Conservation (phyloP, 2,329 filamentous ascomycete genomes). For the Karstenula rhodostoma region DNA sequence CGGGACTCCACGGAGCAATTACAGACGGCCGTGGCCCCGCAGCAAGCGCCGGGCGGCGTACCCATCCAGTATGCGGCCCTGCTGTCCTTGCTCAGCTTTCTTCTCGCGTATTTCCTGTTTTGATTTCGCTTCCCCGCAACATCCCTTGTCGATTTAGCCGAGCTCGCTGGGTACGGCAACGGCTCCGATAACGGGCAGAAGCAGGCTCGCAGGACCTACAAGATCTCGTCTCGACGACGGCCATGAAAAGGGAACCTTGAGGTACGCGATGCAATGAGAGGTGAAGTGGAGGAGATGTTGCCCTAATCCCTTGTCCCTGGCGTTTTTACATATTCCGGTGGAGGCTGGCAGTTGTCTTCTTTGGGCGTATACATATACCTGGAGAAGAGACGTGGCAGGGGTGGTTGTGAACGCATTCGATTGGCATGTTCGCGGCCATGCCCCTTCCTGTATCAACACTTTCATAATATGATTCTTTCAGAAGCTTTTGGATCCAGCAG, state of each 20-base stretch:
- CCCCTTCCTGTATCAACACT: conserved; percentile 42
- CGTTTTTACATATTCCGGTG: conserved; percentile 31
- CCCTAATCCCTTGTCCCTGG: conserved; percentile 29
- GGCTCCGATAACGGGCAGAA: conserved; percentile 26
- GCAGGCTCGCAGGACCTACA: conserved; percentile 28
- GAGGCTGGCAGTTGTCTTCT: conserved; percentile 23
- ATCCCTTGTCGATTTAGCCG: conserved; percentile 27
- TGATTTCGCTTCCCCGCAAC: conserved; percentile 57
- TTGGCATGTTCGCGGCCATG: conserved; percentile 25
- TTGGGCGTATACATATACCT: conserved; percentile 32
- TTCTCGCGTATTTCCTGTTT: conserved; percentile 97
- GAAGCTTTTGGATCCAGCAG: conserved; percentile 6
- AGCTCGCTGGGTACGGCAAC: conserved; percentile 31
- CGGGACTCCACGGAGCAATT: conserved; percentile 61
- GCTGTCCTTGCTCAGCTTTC: conserved; percentile 87
- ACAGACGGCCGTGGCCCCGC: conserved; percentile 60
- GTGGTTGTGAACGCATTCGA: conserved; percentile 20
- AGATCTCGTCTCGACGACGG: conserved; percentile 23
- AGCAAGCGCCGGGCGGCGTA: conserved; percentile 74
- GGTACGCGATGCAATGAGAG: conserved; percentile 16
- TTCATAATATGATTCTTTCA: conserved; percentile 34
- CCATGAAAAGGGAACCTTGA: conserved; percentile 11
- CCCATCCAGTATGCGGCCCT: conserved; percentile 84
- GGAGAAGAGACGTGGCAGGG: conserved; percentile 24
- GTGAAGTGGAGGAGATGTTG: conserved; percentile 9